These are phyloP conservation scores for Lichtheimia ramosa DNA, from an alignment of 371 early-diverging fungal species.

Conservation along the genomic window DNA sequence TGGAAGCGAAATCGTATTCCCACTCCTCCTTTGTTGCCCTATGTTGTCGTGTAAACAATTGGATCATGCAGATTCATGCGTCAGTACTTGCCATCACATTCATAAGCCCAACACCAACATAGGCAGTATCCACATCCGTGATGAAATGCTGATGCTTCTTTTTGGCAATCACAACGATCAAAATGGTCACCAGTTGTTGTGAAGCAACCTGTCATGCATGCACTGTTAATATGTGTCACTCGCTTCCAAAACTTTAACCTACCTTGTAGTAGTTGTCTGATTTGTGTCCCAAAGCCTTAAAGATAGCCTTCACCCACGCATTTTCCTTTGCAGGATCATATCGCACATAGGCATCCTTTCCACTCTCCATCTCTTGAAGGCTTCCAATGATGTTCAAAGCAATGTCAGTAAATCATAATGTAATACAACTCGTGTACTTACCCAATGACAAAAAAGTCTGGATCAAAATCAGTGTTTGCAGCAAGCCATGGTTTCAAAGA, in stretches of 20 bases:
- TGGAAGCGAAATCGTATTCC: conserved; percentile 72
- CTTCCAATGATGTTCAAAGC: conserved; percentile 29
- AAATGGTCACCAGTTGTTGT: conserved; percentile 83
- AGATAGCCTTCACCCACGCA: conserved; percentile 77
- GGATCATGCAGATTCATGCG: background rate
- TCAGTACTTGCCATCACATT: conserved; percentile 64
- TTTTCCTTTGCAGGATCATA: conserved; percentile 74
- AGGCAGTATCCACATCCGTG: conserved; percentile 55
- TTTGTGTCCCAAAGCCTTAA: conserved; percentile 55
- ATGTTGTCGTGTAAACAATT: background rate
- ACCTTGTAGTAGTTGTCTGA: conserved; percentile 56
- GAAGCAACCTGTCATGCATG: conserved; percentile 50
- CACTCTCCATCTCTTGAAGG: conserved; percentile 88
- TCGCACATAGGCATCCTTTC: conserved; percentile 82
- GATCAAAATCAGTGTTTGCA: conserved; percentile 38
- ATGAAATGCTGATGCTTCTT: conserved; percentile 51
- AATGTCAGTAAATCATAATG: background rate
- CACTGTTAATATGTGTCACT: background rate
- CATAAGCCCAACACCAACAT: conserved; percentile 77
- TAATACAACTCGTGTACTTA: conserved; percentile 19
- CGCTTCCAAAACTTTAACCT: background rate
- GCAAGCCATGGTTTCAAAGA: conserved; percentile 68
- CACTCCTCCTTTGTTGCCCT: conserved; percentile 96
- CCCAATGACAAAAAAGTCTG: conserved; percentile 78
- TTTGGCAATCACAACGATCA: conserved; percentile 80